Evolutionary conservation across 2,329 filamentous ascomycete species (phyloP).

Genomic region (Apiospora koreana): DNA sequence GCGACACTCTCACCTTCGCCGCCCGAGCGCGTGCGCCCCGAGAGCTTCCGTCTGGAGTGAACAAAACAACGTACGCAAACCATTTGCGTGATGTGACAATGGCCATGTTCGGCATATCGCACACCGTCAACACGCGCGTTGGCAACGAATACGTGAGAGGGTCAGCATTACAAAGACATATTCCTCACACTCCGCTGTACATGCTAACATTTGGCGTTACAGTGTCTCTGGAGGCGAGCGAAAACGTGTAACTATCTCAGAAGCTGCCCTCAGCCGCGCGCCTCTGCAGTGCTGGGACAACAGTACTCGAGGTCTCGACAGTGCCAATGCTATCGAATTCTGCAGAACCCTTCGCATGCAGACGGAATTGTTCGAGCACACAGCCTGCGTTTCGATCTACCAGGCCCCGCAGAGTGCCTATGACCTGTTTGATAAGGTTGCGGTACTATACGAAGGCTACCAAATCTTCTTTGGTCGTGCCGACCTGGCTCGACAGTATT

Average conservation of each 20-base stretch:
- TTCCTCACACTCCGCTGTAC: background rate
- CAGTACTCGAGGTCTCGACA: conserved; percentile 70
- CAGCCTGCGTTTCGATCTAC: conserved; percentile 59
- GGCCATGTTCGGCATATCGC: conserved; percentile 71
- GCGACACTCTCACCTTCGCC: conserved; percentile 76
- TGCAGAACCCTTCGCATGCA: conserved; percentile 60
- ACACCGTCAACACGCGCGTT: conserved; percentile 71
- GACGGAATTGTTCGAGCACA: conserved; percentile 33
- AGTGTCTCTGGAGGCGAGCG: conserved; percentile 74
- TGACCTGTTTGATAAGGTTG: conserved; percentile 60
- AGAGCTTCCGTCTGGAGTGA: conserved; percentile 56
- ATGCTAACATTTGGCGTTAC: conserved; percentile 36
- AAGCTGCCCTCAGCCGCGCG: conserved; percentile 55
- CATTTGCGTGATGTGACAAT: conserved; percentile 70
- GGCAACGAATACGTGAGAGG: conserved; percentile 66
- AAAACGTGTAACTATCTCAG: conserved; percentile 63
- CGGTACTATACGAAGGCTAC: conserved; percentile 57
- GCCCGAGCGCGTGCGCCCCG: conserved; percentile 67
- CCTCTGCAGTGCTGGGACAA: conserved; percentile 67
- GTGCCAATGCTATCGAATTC: conserved; percentile 73
- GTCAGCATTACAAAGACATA: background rate
- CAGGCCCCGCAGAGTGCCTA: conserved; percentile 65
- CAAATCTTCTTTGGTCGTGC: conserved; percentile 65
- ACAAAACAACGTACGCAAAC: conserved; percentile 52
- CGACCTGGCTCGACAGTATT: conserved; percentile 61